Conservation (phyloP, 2,329 filamentous ascomycete genomes). For the Phoma sp. region DNA sequence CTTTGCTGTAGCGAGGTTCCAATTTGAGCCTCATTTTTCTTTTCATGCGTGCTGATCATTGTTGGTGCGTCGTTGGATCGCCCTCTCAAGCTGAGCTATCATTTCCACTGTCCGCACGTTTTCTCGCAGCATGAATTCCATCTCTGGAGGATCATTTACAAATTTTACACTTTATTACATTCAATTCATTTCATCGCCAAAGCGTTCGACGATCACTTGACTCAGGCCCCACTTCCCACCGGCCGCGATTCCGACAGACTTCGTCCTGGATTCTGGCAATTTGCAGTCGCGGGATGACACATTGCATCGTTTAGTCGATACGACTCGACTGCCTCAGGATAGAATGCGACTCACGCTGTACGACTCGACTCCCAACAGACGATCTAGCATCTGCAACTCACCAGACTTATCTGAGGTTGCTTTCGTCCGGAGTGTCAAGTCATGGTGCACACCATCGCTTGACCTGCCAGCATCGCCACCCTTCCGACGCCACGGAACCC, state of each 20-base stretch:
- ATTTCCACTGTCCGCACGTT: not conserved
- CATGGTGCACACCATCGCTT: slow-evolving; percentile 7
- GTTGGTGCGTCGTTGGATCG: not conserved
- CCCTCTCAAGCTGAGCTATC: not conserved
- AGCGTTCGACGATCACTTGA: slow-evolving; percentile 5
- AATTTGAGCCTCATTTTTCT: not conserved
- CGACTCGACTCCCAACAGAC: not conserved
- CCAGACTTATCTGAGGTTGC: not conserved
- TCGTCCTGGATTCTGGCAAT: not conserved
- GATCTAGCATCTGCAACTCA: not conserved
- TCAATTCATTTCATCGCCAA: not conserved
- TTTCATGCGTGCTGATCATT: not conserved
- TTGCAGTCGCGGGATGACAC: not conserved
- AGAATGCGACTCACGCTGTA: not conserved
- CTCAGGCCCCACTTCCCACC: slow-evolving; percentile 7
- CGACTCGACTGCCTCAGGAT: not conserved
- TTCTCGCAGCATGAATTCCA: not conserved
- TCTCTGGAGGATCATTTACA: not conserved
- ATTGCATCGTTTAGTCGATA: not conserved
- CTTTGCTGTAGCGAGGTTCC: not conserved
- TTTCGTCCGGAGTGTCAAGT: not conserved
- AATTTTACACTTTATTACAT: not conserved
- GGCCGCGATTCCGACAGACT: slow-evolving; percentile 2
- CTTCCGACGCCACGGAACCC: slow-evolving; percentile 3
- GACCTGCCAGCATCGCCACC: slow-evolving; percentile 11